Conservation (phyloP, 192 early-diverging fungal species). For the Endogone sp. region DNA sequence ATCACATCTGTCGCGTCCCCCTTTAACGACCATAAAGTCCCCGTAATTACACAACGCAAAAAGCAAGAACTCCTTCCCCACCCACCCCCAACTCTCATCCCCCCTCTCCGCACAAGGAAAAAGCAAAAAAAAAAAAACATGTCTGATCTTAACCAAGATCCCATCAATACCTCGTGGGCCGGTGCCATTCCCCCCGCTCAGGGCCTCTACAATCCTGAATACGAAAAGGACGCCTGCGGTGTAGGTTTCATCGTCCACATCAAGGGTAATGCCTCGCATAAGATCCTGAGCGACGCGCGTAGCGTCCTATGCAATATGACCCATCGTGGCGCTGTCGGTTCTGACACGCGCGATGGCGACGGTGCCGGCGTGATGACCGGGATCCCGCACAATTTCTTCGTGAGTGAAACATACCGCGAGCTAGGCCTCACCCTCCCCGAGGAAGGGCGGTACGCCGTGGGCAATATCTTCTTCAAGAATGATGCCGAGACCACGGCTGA, state of each 20-base stretch:
- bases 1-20: too few species aligned
- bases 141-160: too few species aligned
- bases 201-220: slow-evolving; percentile 83
- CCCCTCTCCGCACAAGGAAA: too few species aligned
- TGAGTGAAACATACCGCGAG: slow-evolving; percentile 50
- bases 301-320: slow-evolving; percentile 98
- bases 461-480: slow-evolving; percentile 88
- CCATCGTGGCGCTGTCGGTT: slow-evolving; percentile 92
- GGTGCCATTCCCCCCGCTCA: slow-evolving; percentile 79
- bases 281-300: slow-evolving; percentile 86
- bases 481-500: slow-evolving; percentile 61
- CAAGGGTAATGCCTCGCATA: slow-evolving; percentile 78
- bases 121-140: too few species aligned
- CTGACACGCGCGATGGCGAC: slow-evolving; percentile 95
- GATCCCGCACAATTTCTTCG: slow-evolving; percentile 90
- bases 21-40: too few species aligned
- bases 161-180: slow-evolving; percentile 65
- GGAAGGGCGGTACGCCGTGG: slow-evolving; percentile 90
- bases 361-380: slow-evolving; percentile 97
- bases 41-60: too few species aligned
- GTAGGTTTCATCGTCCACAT: slow-evolving; percentile 97
- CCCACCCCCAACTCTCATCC: too few species aligned
- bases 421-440: slow-evolving; percentile 67
- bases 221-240: slow-evolving; percentile 95
- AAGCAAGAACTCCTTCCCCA: too few species aligned